Evolutionary conservation across 2,329 filamentous ascomycete species (phyloP).

Genomic region (Pseudogymnoascus sp.): DNA sequence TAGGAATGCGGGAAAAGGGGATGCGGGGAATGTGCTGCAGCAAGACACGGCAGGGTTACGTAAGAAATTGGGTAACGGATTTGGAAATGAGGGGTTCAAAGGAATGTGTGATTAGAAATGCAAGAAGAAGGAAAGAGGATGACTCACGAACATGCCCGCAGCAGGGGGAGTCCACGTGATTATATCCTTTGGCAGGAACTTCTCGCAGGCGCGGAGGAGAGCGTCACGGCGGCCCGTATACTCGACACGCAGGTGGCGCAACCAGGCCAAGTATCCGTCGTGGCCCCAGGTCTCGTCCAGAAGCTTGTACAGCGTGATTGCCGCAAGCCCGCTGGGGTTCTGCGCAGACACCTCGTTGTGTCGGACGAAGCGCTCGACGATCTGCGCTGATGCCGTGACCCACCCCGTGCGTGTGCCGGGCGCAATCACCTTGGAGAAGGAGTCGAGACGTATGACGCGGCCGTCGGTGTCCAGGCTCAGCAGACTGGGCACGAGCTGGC

Average conservation of each 20-base stretch:
- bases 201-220: slow-evolving; percentile 73
- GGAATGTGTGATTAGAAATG: not conserved
- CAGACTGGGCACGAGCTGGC: slow-evolving; percentile 64
- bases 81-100: not conserved
- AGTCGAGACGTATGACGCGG: slow-evolving; percentile 83
- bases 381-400: slow-evolving; percentile 80
- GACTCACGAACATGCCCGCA: slow-evolving; percentile 90
- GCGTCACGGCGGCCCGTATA: slow-evolving; percentile 76
- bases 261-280: slow-evolving; percentile 79
- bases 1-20: not conserved
- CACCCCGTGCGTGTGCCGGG: slow-evolving; percentile 79
- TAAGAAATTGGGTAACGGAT: not conserved
- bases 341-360: slow-evolving; percentile 81
- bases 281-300: slow-evolving; percentile 95
- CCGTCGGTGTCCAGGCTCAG: slow-evolving; percentile 79
- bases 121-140: not conserved
- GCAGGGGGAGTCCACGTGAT: slow-evolving; percentile 73
- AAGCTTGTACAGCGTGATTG: slow-evolving; percentile 79
- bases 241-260: slow-evolving; percentile 71
- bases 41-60: not conserved
- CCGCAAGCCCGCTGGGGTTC: slow-evolving; percentile 76
- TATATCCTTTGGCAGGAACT: slow-evolving; percentile 64
- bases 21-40: not conserved
- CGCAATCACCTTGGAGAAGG: slow-evolving; percentile 84
- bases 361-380: slow-evolving; percentile 74